phyloP scores from a whole-genome alignment of 208 protist genomes.

The Wallacemonas sp. region DNA sequence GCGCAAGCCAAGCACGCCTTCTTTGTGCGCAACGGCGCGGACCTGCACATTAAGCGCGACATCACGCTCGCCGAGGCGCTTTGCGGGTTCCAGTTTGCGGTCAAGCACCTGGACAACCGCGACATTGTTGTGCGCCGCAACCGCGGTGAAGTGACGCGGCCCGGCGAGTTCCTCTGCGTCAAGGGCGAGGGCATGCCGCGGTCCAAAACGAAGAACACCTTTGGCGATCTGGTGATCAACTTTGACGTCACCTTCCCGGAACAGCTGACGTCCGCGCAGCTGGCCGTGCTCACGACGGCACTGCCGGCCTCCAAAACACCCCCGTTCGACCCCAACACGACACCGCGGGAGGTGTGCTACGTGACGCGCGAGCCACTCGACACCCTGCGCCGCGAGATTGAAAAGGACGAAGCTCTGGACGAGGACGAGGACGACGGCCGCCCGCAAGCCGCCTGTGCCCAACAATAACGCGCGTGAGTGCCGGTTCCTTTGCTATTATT shows the following conservation, averaged over 20 bases:
- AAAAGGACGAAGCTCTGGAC: slow-evolving; percentile 56
- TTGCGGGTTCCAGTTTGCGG: slow-evolving; percentile 90
- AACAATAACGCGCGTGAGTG: slow-evolving; percentile 42
- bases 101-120: slow-evolving; percentile 90
- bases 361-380: slow-evolving; percentile 51
- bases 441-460: slow-evolving; percentile 36
- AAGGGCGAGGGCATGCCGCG: slow-evolving; percentile 81
- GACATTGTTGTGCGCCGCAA: slow-evolving; percentile 81
- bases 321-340: slow-evolving; percentile 4
- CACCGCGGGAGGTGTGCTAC: slow-evolving; percentile 50
- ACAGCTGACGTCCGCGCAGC: slow-evolving; percentile 36
- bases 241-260: slow-evolving; percentile 71
- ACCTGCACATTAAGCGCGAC: slow-evolving; percentile 90
- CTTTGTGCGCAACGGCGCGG: slow-evolving; percentile 91
- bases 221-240: slow-evolving; percentile 73
- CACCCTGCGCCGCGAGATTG: slow-evolving; percentile 38
- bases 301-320: slow-evolving; percentile 35
- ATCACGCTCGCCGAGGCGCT: slow-evolving; percentile 95
- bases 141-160: slow-evolving; percentile 68
- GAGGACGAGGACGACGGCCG: slow-evolving; percentile 44
- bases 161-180: slow-evolving; percentile 65
- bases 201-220: slow-evolving; percentile 33
- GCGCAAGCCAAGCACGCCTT: slow-evolving; percentile 90
- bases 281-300: slow-evolving; percentile 40
- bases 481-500: too few species aligned